Evolutionary conservation across 768 basidiomycete species (phyloP).

Genomic region (Podaxis pistillaris): DNA sequence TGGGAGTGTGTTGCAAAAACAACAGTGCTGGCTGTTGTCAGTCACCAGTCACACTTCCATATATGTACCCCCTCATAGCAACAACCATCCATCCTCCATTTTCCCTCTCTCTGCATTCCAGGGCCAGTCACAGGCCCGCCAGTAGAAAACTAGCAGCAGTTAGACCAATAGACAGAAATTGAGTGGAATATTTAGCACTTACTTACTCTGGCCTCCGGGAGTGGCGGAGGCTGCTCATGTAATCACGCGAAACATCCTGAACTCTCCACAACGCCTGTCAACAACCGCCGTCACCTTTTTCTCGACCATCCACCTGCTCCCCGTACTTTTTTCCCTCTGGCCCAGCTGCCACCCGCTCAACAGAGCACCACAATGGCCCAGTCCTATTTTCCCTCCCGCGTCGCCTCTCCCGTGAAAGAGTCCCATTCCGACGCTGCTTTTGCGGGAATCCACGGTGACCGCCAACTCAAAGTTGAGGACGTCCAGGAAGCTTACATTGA

Average conservation of each 20-base stretch:
- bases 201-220: not conserved
- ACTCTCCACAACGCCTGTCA: no score
- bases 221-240: not conserved
- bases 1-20: not conserved
- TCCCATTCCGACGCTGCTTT: constrained; percentile 26
- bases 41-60: constrained; percentile 1
- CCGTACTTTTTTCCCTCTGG: no score
- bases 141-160: no score
- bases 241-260: not conserved
- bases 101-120: not conserved
- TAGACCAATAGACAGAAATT: not conserved
- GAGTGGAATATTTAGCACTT: not conserved
- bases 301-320: no score
- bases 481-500: constrained; percentile 75
- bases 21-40: not conserved
- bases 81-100: not conserved
- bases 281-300: no score
- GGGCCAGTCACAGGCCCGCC: not conserved
- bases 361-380: constrained; percentile 37
- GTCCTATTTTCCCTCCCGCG: constrained; percentile 35
- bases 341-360: not conserved
- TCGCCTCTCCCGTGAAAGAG: constrained; percentile 32
- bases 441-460: constrained; percentile 33
- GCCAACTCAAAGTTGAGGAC: constrained; percentile 61
- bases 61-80: not conserved